Base-by-base conservation (phyloP, 1,284 basidiomycete species). In the Lentinula novae-zelandiae region DNA sequence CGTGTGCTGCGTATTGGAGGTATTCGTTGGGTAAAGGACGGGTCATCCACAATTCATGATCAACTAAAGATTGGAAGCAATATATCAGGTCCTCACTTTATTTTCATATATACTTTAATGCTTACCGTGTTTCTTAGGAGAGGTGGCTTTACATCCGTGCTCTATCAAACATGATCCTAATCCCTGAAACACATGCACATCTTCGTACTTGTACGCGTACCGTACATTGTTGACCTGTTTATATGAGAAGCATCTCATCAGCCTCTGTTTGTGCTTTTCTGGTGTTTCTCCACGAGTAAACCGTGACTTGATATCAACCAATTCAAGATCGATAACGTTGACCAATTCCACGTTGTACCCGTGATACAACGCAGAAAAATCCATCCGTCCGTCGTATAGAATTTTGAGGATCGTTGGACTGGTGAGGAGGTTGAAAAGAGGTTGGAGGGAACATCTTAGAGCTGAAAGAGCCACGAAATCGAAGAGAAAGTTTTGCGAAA, bases 361-460 rank as follows among this genome's bases (percentile, higher is more conserved):
- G 33, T 58, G 44, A 46, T 59, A 62, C 2, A 62, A n/a, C 3
- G 58, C 52, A 9, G n/a, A 56, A 34, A 55, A 58, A 20, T 62
- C 57, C 53, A 56, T 60, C 31, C 61, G n/a, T 22, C 61, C 61
- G 34, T 62, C 61, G 36, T 50, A 62, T 3, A 62, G 13, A 17
- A 62, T 51, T 31, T 60, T 59, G 17, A 46, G 22, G 9, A 60
- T 52, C 13, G n/a, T 31, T 8, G 52, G 39, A 7, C 36, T 51
- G 3, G 33, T 48, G 15, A 62, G 49, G 6, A 62, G 22, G 2
- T 51, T 10, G 6, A 55, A 60, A 5, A 62, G 20, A 5, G 61
- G 61, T 44, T 56, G 33, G 3, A 62, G 33, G 34, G 20, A 38
- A 0, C 6, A 34, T 4, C 17, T 44, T 5, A 60, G 36, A 3